Percentiles rank a stretch among this genome's conserved stretches.
phyloP scores from a whole-genome alignment of 163 green algal species.

The Volvox carteri region DNA sequence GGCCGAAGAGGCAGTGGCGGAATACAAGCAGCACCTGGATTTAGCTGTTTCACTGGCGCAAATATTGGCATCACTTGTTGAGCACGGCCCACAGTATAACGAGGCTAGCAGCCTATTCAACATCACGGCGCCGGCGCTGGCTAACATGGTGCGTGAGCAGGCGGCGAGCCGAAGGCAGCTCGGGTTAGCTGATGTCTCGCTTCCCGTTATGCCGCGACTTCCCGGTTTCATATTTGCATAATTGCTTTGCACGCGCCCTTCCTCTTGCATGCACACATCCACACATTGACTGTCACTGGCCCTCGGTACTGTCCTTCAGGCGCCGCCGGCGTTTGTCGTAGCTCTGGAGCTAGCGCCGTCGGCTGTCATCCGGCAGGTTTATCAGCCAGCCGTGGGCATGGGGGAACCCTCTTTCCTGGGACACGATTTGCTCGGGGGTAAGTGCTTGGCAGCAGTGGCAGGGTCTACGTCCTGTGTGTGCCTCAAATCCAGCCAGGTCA shows the following conservation, averaged over 20 bases:
- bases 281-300: too few species aligned
- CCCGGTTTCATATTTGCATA: background rate
- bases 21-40: background rate
- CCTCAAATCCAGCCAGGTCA: background rate
- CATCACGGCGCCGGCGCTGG: conserved; percentile 1
- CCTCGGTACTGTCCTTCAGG: background rate
- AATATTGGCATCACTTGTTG: background rate
- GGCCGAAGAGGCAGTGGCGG: background rate
- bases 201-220: background rate
- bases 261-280: too few species aligned
- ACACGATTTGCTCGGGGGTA: background rate
- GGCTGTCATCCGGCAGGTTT: background rate
- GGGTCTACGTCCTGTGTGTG: background rate
- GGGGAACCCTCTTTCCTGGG: background rate
- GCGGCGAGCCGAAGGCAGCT: too few species aligned
- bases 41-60: background rate
- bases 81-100: conserved; percentile 1
- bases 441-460: background rate
- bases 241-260: too few species aligned
- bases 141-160: background rate
- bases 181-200: background rate
- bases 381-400: background rate
- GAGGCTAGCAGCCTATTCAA: background rate
- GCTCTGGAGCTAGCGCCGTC: conserved; percentile 1
- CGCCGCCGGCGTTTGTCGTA: background rate